Percentiles rank a stretch among this genome's conserved stretches.
Conservation (phyloP, 345 rosid species). For the Bruguiera sexangula region DNA sequence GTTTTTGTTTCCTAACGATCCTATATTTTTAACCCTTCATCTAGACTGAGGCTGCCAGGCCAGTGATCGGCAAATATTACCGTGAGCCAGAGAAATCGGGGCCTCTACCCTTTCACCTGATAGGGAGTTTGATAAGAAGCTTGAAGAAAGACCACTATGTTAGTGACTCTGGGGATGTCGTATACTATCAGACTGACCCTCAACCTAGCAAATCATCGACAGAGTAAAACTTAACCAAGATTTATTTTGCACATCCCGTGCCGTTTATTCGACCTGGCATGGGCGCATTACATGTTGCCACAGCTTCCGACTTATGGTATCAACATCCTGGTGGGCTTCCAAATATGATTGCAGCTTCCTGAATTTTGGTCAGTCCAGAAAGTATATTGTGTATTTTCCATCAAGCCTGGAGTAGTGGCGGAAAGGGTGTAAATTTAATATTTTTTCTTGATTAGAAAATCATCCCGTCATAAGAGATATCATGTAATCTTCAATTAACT, state of each 20-base stretch:
- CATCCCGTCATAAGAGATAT: too few relatives aligned
- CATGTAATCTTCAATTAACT: too few relatives aligned
- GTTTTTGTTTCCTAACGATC: background rate
- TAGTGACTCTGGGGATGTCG: constrained; percentile 69
- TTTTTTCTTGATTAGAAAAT: too few relatives aligned
- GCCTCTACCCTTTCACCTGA: constrained; percentile 58
- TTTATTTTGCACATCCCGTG: background rate
- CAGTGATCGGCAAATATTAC: constrained; percentile 73
- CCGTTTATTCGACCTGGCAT: background rate
- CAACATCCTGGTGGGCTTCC: too few relatives aligned
- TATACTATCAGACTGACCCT: constrained; percentile 64
- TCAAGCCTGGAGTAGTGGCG: too few relatives aligned
- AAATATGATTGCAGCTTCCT: too few relatives aligned
- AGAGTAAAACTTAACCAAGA: background rate
- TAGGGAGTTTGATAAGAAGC: constrained; percentile 50
- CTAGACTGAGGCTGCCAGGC: constrained; percentile 67
- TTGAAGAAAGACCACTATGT: constrained; percentile 67
- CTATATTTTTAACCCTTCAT: background rate
- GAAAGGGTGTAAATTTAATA: too few relatives aligned
- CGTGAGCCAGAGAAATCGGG: constrained; percentile 72
- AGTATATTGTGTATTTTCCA: too few relatives aligned
- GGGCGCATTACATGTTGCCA: background rate
- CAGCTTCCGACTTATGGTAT: too few relatives aligned
- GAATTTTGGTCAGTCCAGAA: too few relatives aligned
- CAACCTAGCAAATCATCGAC: constrained; percentile 10